Percentiles rank a stretch among this genome's conserved stretches.
Conservation (phyloP, 495 filamentous ascomycete species). For the Cryomyces antarcticus region DNA sequence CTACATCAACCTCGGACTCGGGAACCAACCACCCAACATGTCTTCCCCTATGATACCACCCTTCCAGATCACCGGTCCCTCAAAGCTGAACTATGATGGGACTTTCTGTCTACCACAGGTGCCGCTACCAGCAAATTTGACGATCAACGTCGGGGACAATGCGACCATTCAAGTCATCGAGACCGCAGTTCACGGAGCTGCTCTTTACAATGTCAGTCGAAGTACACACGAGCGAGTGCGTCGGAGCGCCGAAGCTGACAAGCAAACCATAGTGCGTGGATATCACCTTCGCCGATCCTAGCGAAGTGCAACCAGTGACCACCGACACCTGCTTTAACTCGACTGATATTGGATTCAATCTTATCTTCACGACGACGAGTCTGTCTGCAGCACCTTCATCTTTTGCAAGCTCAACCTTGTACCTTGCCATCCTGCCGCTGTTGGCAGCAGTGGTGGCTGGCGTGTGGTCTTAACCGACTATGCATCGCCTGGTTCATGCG, state of each 20-base stretch:
- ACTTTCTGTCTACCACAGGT: constrained; percentile 82
- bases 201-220: constrained; percentile 67
- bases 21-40: constrained; percentile 67
- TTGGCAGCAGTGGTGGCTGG: too few relatives aligned
- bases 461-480: too few relatives aligned
- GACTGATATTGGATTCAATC: constrained; percentile 48
- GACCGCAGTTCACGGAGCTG: constrained; percentile 71
- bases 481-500: too few relatives aligned
- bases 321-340: constrained; percentile 71
- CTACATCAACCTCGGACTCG: constrained; percentile 88
- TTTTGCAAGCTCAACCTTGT: too few relatives aligned
- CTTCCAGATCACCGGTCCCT: constrained; percentile 73
- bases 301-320: constrained; percentile 54
- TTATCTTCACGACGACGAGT: constrained; percentile 40
- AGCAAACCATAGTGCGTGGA: constrained; percentile 59
- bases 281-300: constrained; percentile 56
- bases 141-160: constrained; percentile 59
- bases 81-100: constrained; percentile 62
- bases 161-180: constrained; percentile 92
- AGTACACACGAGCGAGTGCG: neutral
- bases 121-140: constrained; percentile 55
- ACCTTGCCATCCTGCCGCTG: too few relatives aligned
- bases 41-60: constrained; percentile 63
- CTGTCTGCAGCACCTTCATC: neutral
- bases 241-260: constrained; percentile 6